Evolutionary conservation across 257 asterid species (phyloP).

Genomic region (Cynanchum wilfordii): DNA sequence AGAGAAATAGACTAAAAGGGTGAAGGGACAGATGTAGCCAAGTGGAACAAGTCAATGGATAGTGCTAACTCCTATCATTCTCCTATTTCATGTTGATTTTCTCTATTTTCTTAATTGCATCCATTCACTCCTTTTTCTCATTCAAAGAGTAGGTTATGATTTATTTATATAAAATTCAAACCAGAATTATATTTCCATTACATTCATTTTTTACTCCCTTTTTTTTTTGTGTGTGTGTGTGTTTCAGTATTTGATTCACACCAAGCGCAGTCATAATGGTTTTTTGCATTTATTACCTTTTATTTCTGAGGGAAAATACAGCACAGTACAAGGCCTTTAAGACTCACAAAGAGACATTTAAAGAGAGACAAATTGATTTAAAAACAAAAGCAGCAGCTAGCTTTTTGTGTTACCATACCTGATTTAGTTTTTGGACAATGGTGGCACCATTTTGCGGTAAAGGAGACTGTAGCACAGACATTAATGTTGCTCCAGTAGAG

Average conservation of each 20-base stretch:
- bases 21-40: not conserved
- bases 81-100: not conserved
- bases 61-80: not conserved
- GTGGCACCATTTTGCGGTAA: conserved; percentile 76
- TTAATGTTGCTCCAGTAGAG: conserved; percentile 28
- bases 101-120: not conserved
- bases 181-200: not conserved
- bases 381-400: conserved; percentile 10
- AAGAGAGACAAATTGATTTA: not conserved
- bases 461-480: conserved; percentile 42
- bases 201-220: not conserved
- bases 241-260: not conserved
- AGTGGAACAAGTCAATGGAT: not conserved
- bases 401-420: conserved; percentile 30
- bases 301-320: not conserved
- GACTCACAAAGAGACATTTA: not conserved
- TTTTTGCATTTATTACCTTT: not conserved
- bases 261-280: not conserved
- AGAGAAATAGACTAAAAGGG: not conserved
- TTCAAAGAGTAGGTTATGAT: not conserved
- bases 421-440: conserved; percentile 63
- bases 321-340: not conserved
- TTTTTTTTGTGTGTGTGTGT: not conserved
- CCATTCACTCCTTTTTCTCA: not conserved
- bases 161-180: not conserved